A percentile compares a stretch with the other conserved stretches of the same genome.
Evolutionary conservation across 768 basidiomycete genomes (phyloP).

Genomic region (Suillus subaureus): DNA sequence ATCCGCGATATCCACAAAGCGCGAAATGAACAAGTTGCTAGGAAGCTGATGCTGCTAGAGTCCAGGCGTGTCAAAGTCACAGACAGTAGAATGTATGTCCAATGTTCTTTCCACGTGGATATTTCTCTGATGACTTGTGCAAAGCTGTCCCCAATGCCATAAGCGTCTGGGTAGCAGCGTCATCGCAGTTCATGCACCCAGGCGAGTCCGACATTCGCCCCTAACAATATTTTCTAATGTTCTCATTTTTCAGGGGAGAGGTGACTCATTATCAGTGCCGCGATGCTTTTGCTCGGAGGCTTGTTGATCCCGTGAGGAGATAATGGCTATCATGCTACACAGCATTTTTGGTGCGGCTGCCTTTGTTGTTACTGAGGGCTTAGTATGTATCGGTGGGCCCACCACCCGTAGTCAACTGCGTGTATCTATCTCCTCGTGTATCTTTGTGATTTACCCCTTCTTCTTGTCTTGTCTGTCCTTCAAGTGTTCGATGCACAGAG

Average conservation of each 20-base stretch:
- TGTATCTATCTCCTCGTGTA: background rate
- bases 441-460: background rate
- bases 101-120: slow-evolving; percentile 4
- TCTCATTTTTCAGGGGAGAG: slow-evolving; percentile 65
- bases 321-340: background rate
- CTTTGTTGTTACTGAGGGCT: background rate
- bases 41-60: slow-evolving; percentile 75
- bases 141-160: slow-evolving; percentile 93
- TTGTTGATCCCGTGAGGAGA: slow-evolving; percentile 41
- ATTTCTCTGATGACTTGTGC: slow-evolving; percentile 9
- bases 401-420: background rate
- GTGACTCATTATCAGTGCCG: slow-evolving; percentile 97
- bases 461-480: background rate
- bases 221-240: slow-evolving; percentile 1
- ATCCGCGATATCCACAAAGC: slow-evolving; percentile 71
- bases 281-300: slow-evolving; percentile 69
- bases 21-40: slow-evolving; percentile 75
- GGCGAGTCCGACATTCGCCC: slow-evolving; percentile 44
- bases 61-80: slow-evolving; percentile 84
- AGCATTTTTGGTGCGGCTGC: background rate
- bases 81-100: slow-evolving; percentile 87
- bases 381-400: background rate
- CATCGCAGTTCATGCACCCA: slow-evolving; percentile 90
- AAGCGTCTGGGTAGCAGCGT: slow-evolving; percentile 92
- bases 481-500: background rate